Percentiles rank a stretch among this genome's conserved stretches.
These are phyloP conservation scores for Tolypocladium paradoxum DNA, from an alignment of 2,329 filamentous ascomycete genomes.

Conservation along the genomic window DNA sequence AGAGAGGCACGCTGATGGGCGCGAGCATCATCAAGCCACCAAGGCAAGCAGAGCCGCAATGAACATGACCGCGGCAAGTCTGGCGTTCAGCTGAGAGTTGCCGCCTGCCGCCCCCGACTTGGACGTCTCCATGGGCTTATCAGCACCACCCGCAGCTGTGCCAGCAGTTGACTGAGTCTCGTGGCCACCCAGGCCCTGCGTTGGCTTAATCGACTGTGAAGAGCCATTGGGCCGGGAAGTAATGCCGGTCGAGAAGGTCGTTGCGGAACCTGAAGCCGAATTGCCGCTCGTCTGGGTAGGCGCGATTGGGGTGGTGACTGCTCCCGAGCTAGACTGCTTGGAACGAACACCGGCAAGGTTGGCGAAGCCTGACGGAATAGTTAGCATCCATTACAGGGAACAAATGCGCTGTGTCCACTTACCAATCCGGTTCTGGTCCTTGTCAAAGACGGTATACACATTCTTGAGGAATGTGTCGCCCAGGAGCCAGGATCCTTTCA, in stretches of 20 bases:
- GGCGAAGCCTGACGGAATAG: conserved; percentile 1
- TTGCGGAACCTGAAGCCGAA: conserved; percentile 1
- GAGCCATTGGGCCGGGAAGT: background rate
- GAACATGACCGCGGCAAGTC: conserved; percentile 1
- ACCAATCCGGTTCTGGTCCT: conserved; percentile 56
- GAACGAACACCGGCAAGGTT: conserved; percentile 3
- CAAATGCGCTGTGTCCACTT: conserved; percentile 11
- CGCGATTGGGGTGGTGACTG: background rate
- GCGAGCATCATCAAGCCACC: background rate
- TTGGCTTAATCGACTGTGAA: background rate
- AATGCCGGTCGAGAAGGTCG: background rate
- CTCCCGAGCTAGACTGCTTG: background rate
- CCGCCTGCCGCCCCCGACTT: conserved; percentile 4
- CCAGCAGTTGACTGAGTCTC: conserved; percentile 4
- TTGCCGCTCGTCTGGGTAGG: background rate
- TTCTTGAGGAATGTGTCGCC: conserved; percentile 85
- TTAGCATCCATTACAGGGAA: background rate
- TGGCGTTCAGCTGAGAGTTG: background rate
- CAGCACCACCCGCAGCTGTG: background rate
- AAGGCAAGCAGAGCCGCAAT: background rate
- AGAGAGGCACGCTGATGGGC: background rate
- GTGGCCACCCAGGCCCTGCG: conserved; percentile 11
- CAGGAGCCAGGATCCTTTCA: conserved; percentile 62
- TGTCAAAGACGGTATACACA: conserved; percentile 78
- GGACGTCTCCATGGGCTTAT: conserved; percentile 4